Conservation (phyloP, 257 asterid species). For the Coffea eugenioides region DNA sequence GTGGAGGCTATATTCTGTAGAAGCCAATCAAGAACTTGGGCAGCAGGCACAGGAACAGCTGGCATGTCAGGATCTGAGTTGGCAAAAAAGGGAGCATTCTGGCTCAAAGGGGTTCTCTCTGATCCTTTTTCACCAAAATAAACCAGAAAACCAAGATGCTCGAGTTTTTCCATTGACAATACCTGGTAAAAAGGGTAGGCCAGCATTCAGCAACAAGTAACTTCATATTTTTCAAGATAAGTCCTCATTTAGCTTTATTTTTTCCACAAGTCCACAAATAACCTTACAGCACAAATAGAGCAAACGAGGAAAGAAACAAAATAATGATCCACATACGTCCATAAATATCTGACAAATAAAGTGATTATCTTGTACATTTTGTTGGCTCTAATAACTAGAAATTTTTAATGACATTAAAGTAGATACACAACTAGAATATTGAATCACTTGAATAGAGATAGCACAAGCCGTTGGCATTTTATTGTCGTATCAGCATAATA, state of each 20-base stretch:
- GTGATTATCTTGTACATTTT: not conserved
- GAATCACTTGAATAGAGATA: not conserved
- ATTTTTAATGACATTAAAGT: not conserved
- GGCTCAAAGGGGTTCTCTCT: conserved; percentile 68
- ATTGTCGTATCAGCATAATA: no score
- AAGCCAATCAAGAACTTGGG: conserved; percentile 92
- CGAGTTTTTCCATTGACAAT: conserved; percentile 74
- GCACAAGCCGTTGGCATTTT: not conserved
- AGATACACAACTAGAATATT: not conserved
- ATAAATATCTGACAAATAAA: not conserved
- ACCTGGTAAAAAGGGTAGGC: conserved; percentile 46
- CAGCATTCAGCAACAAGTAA: conserved; percentile 15
- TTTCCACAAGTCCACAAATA: not conserved
- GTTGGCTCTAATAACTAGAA: not conserved
- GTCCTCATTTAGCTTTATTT: no score
- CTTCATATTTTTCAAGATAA: no score
- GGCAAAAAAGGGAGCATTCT: conserved; percentile 81
- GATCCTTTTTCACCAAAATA: conserved; percentile 83
- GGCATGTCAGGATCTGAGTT: conserved; percentile 98
- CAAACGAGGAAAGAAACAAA: not conserved
- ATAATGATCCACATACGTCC: not conserved
- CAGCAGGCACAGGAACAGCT: conserved; percentile 84
- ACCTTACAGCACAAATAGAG: not conserved
- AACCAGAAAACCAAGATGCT: conserved; percentile 75
- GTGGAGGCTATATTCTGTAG: conserved; percentile 71